phyloP scores from a whole-genome alignment of 176 grass and related monocot species.

The Areca catechu region DNA sequence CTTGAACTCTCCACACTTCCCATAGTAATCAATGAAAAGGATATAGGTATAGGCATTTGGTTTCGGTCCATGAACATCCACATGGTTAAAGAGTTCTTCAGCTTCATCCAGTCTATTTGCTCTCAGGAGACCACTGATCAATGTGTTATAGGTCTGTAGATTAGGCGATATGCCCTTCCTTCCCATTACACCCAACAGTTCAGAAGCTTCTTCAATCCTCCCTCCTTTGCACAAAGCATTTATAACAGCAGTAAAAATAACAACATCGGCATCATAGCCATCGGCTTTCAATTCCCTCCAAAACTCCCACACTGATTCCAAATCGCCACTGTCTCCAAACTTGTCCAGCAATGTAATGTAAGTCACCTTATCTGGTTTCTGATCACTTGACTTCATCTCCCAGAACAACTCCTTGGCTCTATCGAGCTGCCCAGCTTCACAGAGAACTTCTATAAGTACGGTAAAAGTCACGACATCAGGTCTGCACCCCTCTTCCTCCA shows the following conservation, averaged over 20 bases:
- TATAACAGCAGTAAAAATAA: slow-evolving; percentile 50
- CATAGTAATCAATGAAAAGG: slow-evolving; percentile 83
- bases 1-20: slow-evolving; percentile 58
- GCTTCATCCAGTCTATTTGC: slow-evolving; percentile 40
- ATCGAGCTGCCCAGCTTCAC: slow-evolving; percentile 43
- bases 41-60: slow-evolving; percentile 75
- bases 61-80: slow-evolving; percentile 61
- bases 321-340: slow-evolving; percentile 63
- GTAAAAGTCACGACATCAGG: slow-evolving; percentile 76
- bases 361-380: slow-evolving; percentile 74
- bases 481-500: slow-evolving; percentile 60
- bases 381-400: slow-evolving; percentile 67
- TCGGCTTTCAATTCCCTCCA: slow-evolving; percentile 68
- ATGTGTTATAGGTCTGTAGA: slow-evolving; percentile 71
- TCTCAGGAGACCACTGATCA: slow-evolving; percentile 76
- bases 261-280: slow-evolving; percentile 67
- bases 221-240: slow-evolving; percentile 70
- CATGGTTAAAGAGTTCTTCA: slow-evolving; percentile 53
- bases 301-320: slow-evolving; percentile 43
- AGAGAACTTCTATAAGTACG: slow-evolving; percentile 67
- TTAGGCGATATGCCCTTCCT: slow-evolving; percentile 51
- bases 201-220: slow-evolving; percentile 50
- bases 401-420: slow-evolving; percentile 77
- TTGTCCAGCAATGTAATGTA: slow-evolving; percentile 83
- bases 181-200: slow-evolving; percentile 57